Evolutionary conservation across 2,329 filamentous ascomycete species (phyloP), one percentile per base, ranked within the genome.

Genomic region (Dactylonectria macrodidyma): DNA sequence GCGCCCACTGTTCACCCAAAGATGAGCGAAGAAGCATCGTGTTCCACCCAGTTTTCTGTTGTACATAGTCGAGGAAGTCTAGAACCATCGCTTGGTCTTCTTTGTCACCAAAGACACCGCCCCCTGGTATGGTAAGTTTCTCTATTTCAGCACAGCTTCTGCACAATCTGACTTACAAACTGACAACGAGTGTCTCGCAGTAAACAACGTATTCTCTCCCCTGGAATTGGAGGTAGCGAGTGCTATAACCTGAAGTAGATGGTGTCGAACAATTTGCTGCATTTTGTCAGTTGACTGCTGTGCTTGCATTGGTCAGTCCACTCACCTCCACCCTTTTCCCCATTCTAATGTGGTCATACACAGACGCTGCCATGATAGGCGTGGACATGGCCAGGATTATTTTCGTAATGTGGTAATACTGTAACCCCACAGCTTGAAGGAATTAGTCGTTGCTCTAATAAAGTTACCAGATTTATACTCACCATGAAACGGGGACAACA

Each of bases 351-450:
- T 69, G 56, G 24, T 69, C 67, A 19, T 69, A 69, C 5, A 69
- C 67, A 3, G 67, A 66, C 5, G 56, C 50, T 12, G 67, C 56
- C n/a, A 50, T 19, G 3, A 66, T 24, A 3, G 67, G 67, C 1
- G 67, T 63, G 2, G 67, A 66, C 55, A 69, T 66, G 41, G 59
- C 55, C 26, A 69, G 50, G 19, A 66, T 58, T 26, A 69, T 69
- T 9, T 63, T 66, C n/a, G 67, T 59, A 47, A 69, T 69, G 38
- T 69, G 67, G 41, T 69, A 69, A n/a, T 69, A 69, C 46, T 69
- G 67, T 16, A 69, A 36, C 5, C 67, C 67, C 24, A 69, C 59
- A 9, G 67, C 67, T 69, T 14, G 3, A 38, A 22, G 7, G 19
- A 22, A 60, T 63, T 34, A 67, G 60, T 22, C 3, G 7, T 14